phyloP scores from a whole-genome alignment of 176 grass and related monocot genomes.

The Cenchrus fungigraminus region DNA sequence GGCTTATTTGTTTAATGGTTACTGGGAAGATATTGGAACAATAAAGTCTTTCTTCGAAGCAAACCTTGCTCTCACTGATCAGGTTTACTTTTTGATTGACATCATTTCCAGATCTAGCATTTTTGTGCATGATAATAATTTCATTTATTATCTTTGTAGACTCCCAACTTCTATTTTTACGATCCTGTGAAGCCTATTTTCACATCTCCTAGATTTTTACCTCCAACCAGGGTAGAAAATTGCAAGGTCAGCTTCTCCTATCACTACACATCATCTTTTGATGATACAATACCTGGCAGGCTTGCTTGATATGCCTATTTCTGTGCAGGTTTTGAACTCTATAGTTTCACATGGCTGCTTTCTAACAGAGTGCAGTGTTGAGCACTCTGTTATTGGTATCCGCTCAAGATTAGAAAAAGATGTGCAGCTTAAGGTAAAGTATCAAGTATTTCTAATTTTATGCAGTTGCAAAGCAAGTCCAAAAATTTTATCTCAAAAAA shows the following conservation, averaged over 20 bases:
- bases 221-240: conserved; percentile 77
- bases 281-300: neutral
- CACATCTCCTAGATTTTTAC: conserved; percentile 74
- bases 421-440: conserved; percentile 72
- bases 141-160: conserved; percentile 45
- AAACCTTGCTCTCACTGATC: conserved; percentile 80
- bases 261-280: neutral
- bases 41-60: conserved; percentile 90
- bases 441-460: neutral
- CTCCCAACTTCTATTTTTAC: conserved; percentile 75
- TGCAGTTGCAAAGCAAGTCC: neutral
- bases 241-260: conserved; percentile 58
- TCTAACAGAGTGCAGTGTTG: conserved; percentile 66
- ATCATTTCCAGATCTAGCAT: conserved; percentile 10
- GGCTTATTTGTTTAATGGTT: conserved; percentile 82
- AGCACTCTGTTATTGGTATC: conserved; percentile 77
- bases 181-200: conserved; percentile 80
- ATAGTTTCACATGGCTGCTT: conserved; percentile 91
- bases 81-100: conserved; percentile 48
- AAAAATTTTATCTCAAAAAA: neutral
- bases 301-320: conserved; percentile 38
- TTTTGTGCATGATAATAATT: conserved; percentile 21
- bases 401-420: conserved; percentile 68
- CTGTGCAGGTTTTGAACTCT: conserved; percentile 65
- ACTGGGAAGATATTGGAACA: conserved; percentile 90